Evolutionary conservation across 2,329 filamentous ascomycete genomes (phyloP), one percentile per base, ranked within the genome.

Genomic region (Aureobasidium sp.): DNA sequence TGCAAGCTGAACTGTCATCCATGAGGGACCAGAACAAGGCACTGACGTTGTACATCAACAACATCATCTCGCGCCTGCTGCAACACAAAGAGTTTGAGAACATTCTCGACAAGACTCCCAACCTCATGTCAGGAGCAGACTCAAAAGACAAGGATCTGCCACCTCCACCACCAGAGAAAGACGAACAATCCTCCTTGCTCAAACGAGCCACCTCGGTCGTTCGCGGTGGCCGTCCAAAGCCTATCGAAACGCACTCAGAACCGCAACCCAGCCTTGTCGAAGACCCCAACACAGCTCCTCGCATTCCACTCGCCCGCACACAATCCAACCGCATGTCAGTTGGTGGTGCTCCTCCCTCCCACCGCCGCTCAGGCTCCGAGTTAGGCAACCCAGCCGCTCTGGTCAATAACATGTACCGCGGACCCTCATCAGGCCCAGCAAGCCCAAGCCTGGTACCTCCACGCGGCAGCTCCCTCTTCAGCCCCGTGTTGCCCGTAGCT

Each of bases 21-120:
- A 79, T 90, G 68, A 93, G 90, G 77, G 93, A 96, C 73, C 88
- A 96, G 78, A 97, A 99, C 80, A 97, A 97, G 79, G 94, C 94
- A 34, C 81, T 99, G 68, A 96, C 91, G 29, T 81, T 97, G 66
- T 99, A 99, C 78, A 97, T 99, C 79, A 96, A 97, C 83, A 96
- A 94, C 78, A 97, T 99, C 74, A 96, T 99, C 73, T 94, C 94
- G 74, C 89, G 94, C 62, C 84, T 99, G 48, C 83, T 99, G 65
- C 89, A 96, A 72, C 90, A 97, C 75, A 89, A 96, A 70, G 92
- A 96, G 67, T 97, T 96, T 67, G 93, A 99, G 76, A 86, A 90
- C 65, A 96, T 97, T 64, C 81, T 97, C 44, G 91, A 96, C 72
- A 89, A 90, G 73, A 89, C 88, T 9, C 84, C 84, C 57, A 84